A percentile compares a stretch with the other conserved stretches of the same genome.
Conservation (phyloP, 2,329 filamentous ascomycete species). For the Penicillium corylophilum region DNA sequence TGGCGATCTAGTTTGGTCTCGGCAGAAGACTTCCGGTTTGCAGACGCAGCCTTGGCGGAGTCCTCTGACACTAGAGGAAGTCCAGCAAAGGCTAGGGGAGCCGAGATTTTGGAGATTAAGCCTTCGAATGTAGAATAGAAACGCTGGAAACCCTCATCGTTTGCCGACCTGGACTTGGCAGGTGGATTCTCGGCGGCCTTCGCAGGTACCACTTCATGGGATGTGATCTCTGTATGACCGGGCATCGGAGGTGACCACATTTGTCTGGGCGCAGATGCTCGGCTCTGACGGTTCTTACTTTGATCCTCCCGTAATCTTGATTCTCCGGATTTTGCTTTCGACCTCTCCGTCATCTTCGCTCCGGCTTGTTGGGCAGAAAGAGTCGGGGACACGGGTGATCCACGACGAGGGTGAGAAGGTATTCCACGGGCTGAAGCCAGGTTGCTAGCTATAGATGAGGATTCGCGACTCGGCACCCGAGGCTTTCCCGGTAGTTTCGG, state of each 20-base stretch:
- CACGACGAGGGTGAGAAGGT: slow-evolving; percentile 53
- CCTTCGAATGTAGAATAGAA: slow-evolving; percentile 93
- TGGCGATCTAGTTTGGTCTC: slow-evolving; percentile 39
- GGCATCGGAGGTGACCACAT: slow-evolving; percentile 36
- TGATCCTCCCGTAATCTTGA: slow-evolving; percentile 24
- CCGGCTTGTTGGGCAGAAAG: slow-evolving; percentile 72
- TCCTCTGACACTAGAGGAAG: slow-evolving; percentile 67
- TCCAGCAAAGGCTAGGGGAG: slow-evolving; percentile 88
- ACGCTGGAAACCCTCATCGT: slow-evolving; percentile 78
- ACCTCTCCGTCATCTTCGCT: slow-evolving; percentile 63
- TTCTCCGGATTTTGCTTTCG: slow-evolving; percentile 37
- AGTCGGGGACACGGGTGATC: slow-evolving; percentile 68
- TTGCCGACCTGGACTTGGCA: slow-evolving; percentile 20
- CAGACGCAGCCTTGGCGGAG: slow-evolving; percentile 22
- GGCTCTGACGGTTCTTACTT: slow-evolving; percentile 27
- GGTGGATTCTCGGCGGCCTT: slow-evolving; percentile 29
- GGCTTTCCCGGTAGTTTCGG: slow-evolving; percentile 40
- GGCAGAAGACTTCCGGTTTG: slow-evolving; percentile 33
- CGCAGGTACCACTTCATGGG: slow-evolving; percentile 33
- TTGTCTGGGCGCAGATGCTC: slow-evolving; percentile 28
- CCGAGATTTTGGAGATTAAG: slow-evolving; percentile 83
- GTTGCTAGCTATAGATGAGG: slow-evolving; percentile 84
- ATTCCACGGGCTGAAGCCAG: slow-evolving; percentile 84
- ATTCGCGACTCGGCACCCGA: slow-evolving; percentile 62
- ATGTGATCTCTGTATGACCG: slow-evolving; percentile 35